Evolutionary conservation across 208 protist genomes (phyloP), one percentile per base, ranked within the genome.

Genomic region (Trypanosoma platydactyli): DNA sequence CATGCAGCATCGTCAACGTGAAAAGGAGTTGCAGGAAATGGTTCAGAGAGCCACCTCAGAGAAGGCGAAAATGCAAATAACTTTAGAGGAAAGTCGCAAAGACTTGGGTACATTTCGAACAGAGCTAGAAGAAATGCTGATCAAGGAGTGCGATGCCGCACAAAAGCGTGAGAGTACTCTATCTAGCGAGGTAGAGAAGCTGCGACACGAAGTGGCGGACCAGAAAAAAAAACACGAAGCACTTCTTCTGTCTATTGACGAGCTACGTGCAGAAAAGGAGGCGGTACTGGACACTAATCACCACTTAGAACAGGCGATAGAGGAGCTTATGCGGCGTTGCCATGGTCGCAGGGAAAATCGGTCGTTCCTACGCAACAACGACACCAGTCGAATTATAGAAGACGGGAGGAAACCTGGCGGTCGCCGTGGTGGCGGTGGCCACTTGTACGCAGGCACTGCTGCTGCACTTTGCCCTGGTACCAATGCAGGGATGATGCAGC

Each of bases 51-150:
- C 84, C 7, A 81, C 76, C 0, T 82, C 85, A 7, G 91, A 96
- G 60, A 84, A 81, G 33, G 65, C 76, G 11, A 78, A 75, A 44
- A 64, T 96, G 15, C 77, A 94, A 70, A 52, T 16, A 1, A 72
- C 88, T 15, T 67, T 89, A 33, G 70, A 65, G 50, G 71, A 74
- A 64, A 85, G 72, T 62, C 71, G 77, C 42, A 76, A 81, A 30
- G 78, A 86, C 50, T 68, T 95, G 11, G 76, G 72, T 1, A 71
- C 66, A 25, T 89, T 94, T 53, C 84, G 86, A 7, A 74, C 69
- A 5, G 88, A 96, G 70, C 60, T 94, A 53, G 91, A 94, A 76
- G 68, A 67, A 42, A 91, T 94, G 84, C 81, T 94, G 15, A 64
- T 71, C 12, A 68, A 68, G 15, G 88, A 96, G 68, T 84, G 84